Percentiles rank a stretch among this genome's conserved stretches.
These are phyloP conservation scores for Dalechampia spathulata DNA, from an alignment of 441 rosid species.

Conservation along the genomic window DNA sequence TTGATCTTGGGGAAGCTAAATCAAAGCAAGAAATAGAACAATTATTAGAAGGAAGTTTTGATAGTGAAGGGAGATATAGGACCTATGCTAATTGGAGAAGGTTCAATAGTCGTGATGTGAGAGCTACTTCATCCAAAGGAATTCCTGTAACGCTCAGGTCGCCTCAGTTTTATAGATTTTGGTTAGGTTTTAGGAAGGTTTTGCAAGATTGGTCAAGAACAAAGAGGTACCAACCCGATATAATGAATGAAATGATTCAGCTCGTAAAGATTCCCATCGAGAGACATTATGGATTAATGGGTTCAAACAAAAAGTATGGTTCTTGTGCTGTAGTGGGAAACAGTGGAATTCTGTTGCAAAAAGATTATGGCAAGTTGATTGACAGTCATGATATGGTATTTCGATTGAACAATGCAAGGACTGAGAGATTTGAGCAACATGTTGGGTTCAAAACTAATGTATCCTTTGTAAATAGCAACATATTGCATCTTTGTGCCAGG, in stretches of 20 bases:
- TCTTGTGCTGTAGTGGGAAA: constrained; percentile 95
- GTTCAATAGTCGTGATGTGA: constrained; percentile 31
- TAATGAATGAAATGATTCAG: constrained; percentile 49
- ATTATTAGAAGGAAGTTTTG: constrained; percentile 52
- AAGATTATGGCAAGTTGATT: constrained; percentile 45
- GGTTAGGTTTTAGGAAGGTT: constrained; percentile 61
- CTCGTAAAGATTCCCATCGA: constrained; percentile 54
- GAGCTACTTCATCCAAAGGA: constrained; percentile 24
- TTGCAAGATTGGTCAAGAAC: constrained; percentile 51
- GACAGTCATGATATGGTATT: constrained; percentile 77
- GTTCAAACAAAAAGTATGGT: constrained; percentile 34
- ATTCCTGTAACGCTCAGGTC: constrained; percentile 42
- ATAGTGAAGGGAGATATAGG: constrained; percentile 31
- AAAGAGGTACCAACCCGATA: constrained; percentile 40
- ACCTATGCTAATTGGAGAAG: constrained; percentile 35
- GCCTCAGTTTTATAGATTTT: constrained; percentile 53
- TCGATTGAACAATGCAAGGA: constrained; percentile 76
- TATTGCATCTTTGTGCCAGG: constrained; percentile 63
- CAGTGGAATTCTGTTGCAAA: constrained; percentile 67
- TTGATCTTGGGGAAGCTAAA: constrained; percentile 49
- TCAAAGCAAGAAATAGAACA: constrained; percentile 52
- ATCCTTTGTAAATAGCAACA: constrained; percentile 83
- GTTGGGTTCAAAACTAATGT: constrained; percentile 69
- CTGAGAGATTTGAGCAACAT: constrained; percentile 33
- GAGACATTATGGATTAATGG: constrained; percentile 28